phyloP scores from a whole-genome alignment of 805 yeast genomes.

The Candida nonsorbophila region DNA sequence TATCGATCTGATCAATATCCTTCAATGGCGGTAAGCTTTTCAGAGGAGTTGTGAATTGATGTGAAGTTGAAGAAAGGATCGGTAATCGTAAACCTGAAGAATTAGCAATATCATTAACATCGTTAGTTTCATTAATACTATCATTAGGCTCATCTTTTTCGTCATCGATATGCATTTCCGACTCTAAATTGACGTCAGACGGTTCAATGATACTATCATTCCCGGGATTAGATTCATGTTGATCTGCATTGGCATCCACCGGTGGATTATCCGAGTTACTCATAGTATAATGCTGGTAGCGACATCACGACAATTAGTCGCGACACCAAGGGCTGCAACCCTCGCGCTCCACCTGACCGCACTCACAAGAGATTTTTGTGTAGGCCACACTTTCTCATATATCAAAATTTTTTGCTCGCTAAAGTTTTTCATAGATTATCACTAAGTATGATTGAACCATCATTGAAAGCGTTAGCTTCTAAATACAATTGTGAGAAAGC shows the following conservation, averaged over 20 bases:
- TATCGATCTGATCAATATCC: constrained; percentile 35
- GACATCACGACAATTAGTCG: background rate
- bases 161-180: background rate
- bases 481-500: constrained; percentile 99
- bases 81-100: constrained; percentile 1
- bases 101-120: background rate
- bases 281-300: no score
- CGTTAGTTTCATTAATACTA: background rate
- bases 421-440: constrained; percentile 3
- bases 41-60: constrained; percentile 33
- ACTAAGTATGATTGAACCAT: constrained; percentile 87
- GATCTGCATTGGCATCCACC: background rate
- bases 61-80: constrained; percentile 5
- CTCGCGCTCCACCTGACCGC: background rate
- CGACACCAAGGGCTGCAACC: constrained; percentile 1
- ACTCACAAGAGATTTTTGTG: constrained; percentile 1
- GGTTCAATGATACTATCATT: background rate
- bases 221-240: background rate
- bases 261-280: background rate
- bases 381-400: background rate
- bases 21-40: constrained; percentile 37
- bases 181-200: background rate
- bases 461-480: constrained; percentile 97
- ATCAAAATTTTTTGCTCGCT: constrained; percentile 4
- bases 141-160: constrained; percentile 1